A percentile compares a stretch with the other conserved stretches of the same genome.
Evolutionary conservation across 257 asterid species (phyloP).

Genomic region (Lycium barbarum): DNA sequence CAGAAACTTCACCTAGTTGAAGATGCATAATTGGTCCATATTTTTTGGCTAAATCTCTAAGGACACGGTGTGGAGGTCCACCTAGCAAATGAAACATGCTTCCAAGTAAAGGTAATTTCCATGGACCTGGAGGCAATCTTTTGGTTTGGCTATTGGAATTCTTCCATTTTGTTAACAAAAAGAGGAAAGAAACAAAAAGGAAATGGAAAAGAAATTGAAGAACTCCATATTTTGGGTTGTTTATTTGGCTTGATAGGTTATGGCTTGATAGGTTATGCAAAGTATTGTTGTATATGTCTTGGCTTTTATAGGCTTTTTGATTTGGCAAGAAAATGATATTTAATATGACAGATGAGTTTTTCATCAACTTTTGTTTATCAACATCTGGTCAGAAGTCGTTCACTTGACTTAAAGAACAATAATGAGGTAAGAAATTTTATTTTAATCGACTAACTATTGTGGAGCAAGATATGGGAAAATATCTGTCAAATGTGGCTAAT

Average conservation of each 20-base stretch:
- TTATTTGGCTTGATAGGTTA: too few species aligned
- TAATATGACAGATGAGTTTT: too few species aligned
- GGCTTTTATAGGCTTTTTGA: too few species aligned
- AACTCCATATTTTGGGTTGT: not conserved
- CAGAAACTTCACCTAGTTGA: conserved; percentile 15
- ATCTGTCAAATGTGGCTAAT: too few species aligned
- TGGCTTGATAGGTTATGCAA: not conserved
- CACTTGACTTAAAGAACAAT: too few species aligned
- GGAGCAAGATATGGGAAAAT: too few species aligned
- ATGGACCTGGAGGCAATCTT: not conserved
- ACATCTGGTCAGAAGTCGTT: too few species aligned
- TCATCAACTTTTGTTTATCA: too few species aligned
- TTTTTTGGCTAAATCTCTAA: not conserved
- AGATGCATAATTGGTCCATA: not conserved
- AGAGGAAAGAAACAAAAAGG: not conserved
- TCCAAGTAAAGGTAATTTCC: conserved; percentile 14
- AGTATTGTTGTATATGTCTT: not conserved
- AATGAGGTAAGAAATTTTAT: too few species aligned
- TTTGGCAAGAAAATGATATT: too few species aligned
- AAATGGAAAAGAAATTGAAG: not conserved
- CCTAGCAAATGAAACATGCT: not conserved
- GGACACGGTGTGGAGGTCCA: not conserved
- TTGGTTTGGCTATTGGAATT: not conserved
- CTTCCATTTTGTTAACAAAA: not conserved
- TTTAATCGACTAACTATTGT: too few species aligned